Percentiles rank a stretch among this genome's conserved stretches.
phyloP scores from a whole-genome alignment of 2,329 filamentous ascomycete species.

The Fusarium nodosum region DNA sequence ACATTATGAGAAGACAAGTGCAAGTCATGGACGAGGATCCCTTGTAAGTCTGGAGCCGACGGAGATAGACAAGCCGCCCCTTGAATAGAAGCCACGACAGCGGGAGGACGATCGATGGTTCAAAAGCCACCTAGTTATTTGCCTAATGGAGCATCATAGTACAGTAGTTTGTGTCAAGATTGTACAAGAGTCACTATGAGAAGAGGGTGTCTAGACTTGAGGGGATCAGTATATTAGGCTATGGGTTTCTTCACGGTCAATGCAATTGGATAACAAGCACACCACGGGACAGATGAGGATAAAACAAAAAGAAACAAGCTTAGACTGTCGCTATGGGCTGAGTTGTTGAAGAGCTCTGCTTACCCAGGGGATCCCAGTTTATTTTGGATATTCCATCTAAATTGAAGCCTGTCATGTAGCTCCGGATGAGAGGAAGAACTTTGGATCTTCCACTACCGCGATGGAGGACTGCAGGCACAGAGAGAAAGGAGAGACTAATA shows the following conservation, averaged over 20 bases:
- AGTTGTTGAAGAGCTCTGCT: conserved; percentile 2
- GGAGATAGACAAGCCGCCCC: neutral
- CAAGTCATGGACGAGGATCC: conserved; percentile 40
- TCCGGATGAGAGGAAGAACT: conserved; percentile 10
- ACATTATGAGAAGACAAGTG: conserved; percentile 21
- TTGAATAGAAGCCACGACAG: conserved; percentile 14
- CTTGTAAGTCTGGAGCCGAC: conserved; percentile 23
- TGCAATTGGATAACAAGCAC: neutral
- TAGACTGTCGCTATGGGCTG: neutral
- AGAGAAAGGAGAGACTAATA: neutral
- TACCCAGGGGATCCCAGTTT: conserved; percentile 10
- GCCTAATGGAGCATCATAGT: conserved; percentile 19
- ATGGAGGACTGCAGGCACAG: neutral
- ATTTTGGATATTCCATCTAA: conserved; percentile 3
- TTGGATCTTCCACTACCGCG: conserved; percentile 2
- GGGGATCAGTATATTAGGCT: neutral
- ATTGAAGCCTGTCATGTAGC: neutral
- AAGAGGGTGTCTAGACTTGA: neutral
- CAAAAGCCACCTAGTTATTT: conserved; percentile 24
- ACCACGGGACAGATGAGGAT: neutral
- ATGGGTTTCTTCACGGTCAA: neutral
- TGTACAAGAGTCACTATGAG: conserved; percentile 1
- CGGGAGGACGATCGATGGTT: conserved; percentile 25
- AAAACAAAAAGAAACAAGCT: neutral
- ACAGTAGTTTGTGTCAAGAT: conserved; percentile 29